Conservation (phyloP, 352 stramenopile species). For the Globisporangium alternatum region DNA sequence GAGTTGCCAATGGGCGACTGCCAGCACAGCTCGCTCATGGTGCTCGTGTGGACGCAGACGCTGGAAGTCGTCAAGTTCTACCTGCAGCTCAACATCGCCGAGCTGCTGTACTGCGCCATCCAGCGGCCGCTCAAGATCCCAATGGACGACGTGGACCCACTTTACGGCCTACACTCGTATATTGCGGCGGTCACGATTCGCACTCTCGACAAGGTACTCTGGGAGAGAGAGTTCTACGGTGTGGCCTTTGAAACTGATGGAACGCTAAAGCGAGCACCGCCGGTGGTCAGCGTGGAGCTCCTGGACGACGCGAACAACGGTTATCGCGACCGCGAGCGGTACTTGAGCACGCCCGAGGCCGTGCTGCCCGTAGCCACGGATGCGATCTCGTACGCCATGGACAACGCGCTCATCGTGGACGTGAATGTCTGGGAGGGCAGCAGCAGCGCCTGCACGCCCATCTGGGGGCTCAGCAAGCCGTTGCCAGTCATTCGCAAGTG, state of each 20-base stretch:
- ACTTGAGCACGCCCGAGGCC: conserved; percentile 18
- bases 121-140: conserved; percentile 29
- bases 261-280: background rate
- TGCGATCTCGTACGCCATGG: conserved; percentile 36
- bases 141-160: conserved; percentile 35
- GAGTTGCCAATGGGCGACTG: conserved; percentile 38
- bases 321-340: conserved; percentile 40
- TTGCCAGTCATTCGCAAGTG: conserved; percentile 20
- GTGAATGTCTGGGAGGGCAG: conserved; percentile 50
- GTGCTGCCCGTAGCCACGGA: conserved; percentile 34
- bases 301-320: conserved; percentile 29
- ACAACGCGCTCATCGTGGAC: conserved; percentile 47
- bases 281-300: conserved; percentile 14
- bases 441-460: conserved; percentile 31
- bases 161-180: conserved; percentile 45
- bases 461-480: conserved; percentile 45
- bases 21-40: conserved; percentile 39
- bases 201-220: conserved; percentile 37
- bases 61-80: conserved; percentile 43
- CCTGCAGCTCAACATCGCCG: conserved; percentile 44
- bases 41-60: conserved; percentile 45
- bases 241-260: conserved; percentile 22
- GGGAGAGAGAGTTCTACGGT: conserved; percentile 52
- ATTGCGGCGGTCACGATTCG: conserved; percentile 46
- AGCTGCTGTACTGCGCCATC: conserved; percentile 43